Evolutionary conservation across 2,329 filamentous ascomycete species (phyloP), one percentile per base, ranked within the genome.

Genomic region (Emydomyces testavorans): DNA sequence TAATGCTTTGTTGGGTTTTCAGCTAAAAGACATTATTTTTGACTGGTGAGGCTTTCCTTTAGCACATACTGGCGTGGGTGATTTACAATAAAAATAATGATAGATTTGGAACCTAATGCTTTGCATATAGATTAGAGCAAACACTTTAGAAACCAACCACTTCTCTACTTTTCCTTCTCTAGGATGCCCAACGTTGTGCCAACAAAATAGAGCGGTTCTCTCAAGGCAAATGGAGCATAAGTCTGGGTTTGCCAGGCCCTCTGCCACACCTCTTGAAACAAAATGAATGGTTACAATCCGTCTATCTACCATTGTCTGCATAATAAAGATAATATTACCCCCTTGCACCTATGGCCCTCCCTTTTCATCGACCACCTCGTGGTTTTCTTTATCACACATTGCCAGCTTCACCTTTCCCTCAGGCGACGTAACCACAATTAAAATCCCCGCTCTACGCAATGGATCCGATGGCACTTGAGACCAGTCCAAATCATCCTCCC

Each of bases 371-470:
- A 15, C 23, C 7, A n/a, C 26, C 7, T 6, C 24, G 32, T 11
- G 6, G 13, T 11, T 18, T 50, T n/a, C 53, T 18, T 20, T 44
- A 48, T 51, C 52, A 32, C 48, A 53, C 23, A 41, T 29, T 29
- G 50, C 54, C 31, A 53, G n/a, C 31, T 28, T 49, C 15, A 53
- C 49, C 2, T 49, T 46, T 11, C 54, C 54, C 4, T 36, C 31
- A 8, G 50, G 52, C 6, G 52, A 52, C 5, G 54, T 56, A 18
- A 54, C 45, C 23, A 56, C 24, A 11, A 54, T 46, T 37, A 54
- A 32, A 28, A 56, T 56, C 4, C 54, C 54, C 4, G 49, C 54
- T 16, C 44, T 35, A 7, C 52, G 48, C 26, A 26, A 20, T 2
- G 52, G 47, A 10, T 54, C 47, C 13, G 7, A 6, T 13, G 45